phyloP scores from a whole-genome alignment of 106 monocot species.

The Apostasia ramifera region DNA sequence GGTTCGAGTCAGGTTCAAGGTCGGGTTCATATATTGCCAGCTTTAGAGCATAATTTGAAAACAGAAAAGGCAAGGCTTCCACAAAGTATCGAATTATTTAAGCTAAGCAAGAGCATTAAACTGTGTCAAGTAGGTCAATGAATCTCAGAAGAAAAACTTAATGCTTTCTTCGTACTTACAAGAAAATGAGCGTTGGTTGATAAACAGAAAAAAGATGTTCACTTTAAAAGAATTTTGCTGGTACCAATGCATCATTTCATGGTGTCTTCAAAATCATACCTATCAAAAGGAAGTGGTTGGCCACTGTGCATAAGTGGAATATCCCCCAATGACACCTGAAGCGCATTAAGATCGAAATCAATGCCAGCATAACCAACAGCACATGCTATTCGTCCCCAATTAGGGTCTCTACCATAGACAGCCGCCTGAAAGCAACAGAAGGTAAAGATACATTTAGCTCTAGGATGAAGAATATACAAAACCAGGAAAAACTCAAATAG shows the following conservation, averaged over 20 bases:
- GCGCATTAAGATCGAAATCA: slow-evolving; percentile 49
- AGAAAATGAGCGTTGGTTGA: no score
- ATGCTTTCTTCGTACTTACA: no score
- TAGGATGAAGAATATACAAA: neutral
- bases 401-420: slow-evolving; percentile 97
- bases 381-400: slow-evolving; percentile 97
- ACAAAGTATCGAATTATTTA: no score
- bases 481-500: neutral
- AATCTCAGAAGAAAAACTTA: no score
- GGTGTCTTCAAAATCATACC: slow-evolving; percentile 25
- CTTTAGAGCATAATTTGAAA: no score
- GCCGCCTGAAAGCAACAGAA: slow-evolving; percentile 54
- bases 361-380: slow-evolving; percentile 93
- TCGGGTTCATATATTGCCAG: no score
- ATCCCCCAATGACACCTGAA: slow-evolving; percentile 69
- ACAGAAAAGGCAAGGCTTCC: no score
- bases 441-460: neutral
- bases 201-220: no score
- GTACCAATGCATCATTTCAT: neutral
- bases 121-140: no score
- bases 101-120: no score
- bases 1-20: no score
- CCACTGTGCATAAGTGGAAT: slow-evolving; percentile 81
- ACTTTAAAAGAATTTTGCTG: no score
- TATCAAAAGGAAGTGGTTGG: slow-evolving; percentile 91